Evolutionary conservation across 345 rosid genomes (phyloP).

Genomic region (Psidium guajava): DNA sequence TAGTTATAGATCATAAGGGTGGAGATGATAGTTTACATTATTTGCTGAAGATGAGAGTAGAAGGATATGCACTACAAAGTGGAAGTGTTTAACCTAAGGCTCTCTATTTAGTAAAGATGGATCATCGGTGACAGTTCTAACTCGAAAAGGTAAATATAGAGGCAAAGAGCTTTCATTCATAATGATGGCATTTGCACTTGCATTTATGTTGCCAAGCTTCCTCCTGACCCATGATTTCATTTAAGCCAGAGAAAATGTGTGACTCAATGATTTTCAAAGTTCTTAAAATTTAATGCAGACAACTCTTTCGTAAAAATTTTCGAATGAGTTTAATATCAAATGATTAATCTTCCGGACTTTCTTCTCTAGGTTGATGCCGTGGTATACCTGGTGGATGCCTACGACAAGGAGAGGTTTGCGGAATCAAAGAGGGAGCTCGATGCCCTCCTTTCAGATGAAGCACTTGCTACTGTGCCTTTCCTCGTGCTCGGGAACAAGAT

Average conservation of each 20-base stretch:
- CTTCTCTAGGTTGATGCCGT: conserved; percentile 38
- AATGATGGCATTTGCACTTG: background rate
- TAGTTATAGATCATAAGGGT: background rate
- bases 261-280: background rate
- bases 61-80: background rate
- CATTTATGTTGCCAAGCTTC: background rate
- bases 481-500: conserved; percentile 53
- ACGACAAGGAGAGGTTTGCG: conserved; percentile 50
- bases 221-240: background rate
- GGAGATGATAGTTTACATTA: background rate
- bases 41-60: background rate
- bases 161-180: background rate
- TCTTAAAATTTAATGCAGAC: background rate
- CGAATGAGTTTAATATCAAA: background rate
- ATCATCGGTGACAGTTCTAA: background rate
- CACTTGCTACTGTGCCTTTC: conserved; percentile 38
- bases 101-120: background rate
- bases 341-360: background rate
- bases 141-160: background rate
- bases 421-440: conserved; percentile 49
- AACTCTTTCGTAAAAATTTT: background rate
- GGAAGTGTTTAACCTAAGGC: background rate
- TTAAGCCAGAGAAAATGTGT: background rate
- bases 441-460: conserved; percentile 47
- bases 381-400: conserved; percentile 52